Percentiles rank a stretch among this genome's conserved stretches.
These are phyloP conservation scores for Ceratobasidium theobromae DNA, from an alignment of 1,284 basidiomycete species.

Conservation along the genomic window DNA sequence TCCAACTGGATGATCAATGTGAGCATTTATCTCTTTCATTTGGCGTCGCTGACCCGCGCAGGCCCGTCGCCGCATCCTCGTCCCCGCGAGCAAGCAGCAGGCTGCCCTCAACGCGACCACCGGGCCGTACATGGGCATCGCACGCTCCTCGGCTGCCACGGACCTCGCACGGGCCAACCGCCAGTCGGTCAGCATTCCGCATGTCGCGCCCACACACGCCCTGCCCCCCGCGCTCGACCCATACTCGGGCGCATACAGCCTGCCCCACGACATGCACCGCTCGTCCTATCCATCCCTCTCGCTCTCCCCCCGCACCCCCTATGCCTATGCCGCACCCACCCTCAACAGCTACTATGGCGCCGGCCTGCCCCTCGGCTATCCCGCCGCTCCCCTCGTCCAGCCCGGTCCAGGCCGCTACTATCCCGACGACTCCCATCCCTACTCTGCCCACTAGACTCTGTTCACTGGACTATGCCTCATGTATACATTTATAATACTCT, in stretches of 20 bases:
- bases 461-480: too few relatives aligned
- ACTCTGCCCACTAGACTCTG: too few relatives aligned
- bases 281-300: background rate
- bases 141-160: constrained; percentile 12
- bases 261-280: constrained; percentile 12
- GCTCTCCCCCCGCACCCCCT: constrained; percentile 1
- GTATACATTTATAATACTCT: too few relatives aligned
- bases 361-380: background rate
- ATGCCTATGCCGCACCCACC: background rate
- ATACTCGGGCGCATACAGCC: constrained; percentile 18
- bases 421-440: background rate
- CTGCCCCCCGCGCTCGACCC: constrained; percentile 6
- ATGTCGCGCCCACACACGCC: background rate
- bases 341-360: constrained; percentile 17
- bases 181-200: background rate
- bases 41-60: too few relatives aligned
- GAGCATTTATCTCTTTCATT: constrained; percentile 40
- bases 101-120: constrained; percentile 55
- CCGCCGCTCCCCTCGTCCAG: background rate
- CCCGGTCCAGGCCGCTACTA: background rate
- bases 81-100: constrained; percentile 67
- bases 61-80: constrained; percentile 78
- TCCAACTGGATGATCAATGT: constrained; percentile 93
- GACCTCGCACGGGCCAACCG: constrained; percentile 23
- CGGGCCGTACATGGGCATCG: constrained; percentile 15